phyloP scores from a whole-genome alignment of 2,329 filamentous ascomycete genomes.

The Chaetothyriales sp. region DNA sequence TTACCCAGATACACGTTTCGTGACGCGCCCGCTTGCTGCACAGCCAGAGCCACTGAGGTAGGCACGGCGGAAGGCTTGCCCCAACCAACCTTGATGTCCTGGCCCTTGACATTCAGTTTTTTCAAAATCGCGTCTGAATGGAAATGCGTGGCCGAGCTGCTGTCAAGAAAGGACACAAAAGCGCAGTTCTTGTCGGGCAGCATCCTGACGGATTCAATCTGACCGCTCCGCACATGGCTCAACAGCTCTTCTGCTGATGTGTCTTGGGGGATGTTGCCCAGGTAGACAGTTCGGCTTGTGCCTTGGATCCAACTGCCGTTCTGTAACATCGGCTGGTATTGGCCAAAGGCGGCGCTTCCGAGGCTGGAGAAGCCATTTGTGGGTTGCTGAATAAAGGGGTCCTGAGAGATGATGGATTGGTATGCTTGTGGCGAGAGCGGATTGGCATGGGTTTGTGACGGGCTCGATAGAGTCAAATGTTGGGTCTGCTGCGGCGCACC shows the following conservation, averaged over 20 bases:
- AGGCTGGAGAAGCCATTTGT: slow-evolving; percentile 60
- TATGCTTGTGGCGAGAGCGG: slow-evolving; percentile 67
- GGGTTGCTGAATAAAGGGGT: slow-evolving; percentile 72
- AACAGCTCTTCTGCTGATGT: slow-evolving; percentile 93
- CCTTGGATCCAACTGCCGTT: slow-evolving; percentile 45
- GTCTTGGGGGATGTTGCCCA: slow-evolving; percentile 97
- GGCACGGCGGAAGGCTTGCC: slow-evolving; percentile 96
- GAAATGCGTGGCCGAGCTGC: slow-evolving; percentile 94
- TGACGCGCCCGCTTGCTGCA: slow-evolving; percentile 92
- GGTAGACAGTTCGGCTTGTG: slow-evolving; percentile 89
- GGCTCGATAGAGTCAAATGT: slow-evolving; percentile 47
- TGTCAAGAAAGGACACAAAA: slow-evolving; percentile 97
- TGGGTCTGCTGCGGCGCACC: slow-evolving; percentile 37
- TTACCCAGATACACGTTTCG: slow-evolving; percentile 96
- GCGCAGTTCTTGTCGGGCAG: slow-evolving; percentile 98
- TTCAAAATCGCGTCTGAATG: slow-evolving; percentile 99
- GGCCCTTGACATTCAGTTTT: slow-evolving; percentile 94
- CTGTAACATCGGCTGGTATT: slow-evolving; percentile 55
- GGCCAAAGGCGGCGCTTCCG: slow-evolving; percentile 42
- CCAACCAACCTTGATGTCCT: slow-evolving; percentile 99
- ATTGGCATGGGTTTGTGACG: slow-evolving; percentile 52
- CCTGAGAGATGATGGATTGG: slow-evolving; percentile 72
- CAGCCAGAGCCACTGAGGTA: slow-evolving; percentile 89
- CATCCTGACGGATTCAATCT: slow-evolving; percentile 96
- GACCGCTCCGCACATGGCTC: slow-evolving; percentile 86